Base-by-base conservation (phyloP, 495 filamentous ascomycete genomes). In the Penicillium cosmopolitanum region DNA sequence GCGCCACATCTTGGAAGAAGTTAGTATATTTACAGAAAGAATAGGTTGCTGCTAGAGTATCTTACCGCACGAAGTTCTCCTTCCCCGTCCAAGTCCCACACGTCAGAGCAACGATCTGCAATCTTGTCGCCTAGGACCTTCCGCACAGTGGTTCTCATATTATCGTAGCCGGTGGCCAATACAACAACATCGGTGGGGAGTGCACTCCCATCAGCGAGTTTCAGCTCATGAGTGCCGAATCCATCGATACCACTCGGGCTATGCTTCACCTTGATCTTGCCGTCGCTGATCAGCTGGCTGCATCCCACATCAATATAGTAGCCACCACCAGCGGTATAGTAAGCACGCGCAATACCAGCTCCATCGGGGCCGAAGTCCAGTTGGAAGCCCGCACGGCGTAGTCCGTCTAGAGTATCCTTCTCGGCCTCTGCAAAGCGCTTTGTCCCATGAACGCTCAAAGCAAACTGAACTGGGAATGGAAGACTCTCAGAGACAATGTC, bases 61-160 rank as follows among this genome's bases (percentile, higher is more conserved):
- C 72, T 54, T 67, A 77, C 74, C 54, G 74, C 78, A 21, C 77
- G 80, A 58, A 86, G 68, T 72, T 95, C 91, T 2, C 90, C 91
- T 64, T 95, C 91, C 38, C 86, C 79, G 61, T 94, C 85, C 63
- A 91, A 82, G 4, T 89, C 91, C 91, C 92, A 96, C 19, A 94
- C 86, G 73, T 90, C 86, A 23, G 78, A 80, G 1, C 86, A 77
- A 16, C 80, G 76, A 63, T 88, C 85, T 1, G 85, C 89, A 21
- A 93, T 69, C 40, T 83, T 80, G 56, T 91, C 85, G 3, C 90
- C 90, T 50, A 95, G 81, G 11, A 92, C 85, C 53, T 73, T 81
- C 23, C 85, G 68, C 12, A 80, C 78, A 4, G 73, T 77, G 0
- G 85, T 86, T 23, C 83, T 79, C 90, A 94, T 96, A 63, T 91